These are phyloP conservation scores for Trichophyton rubrum DNA, from an alignment of 2,329 filamentous ascomycete genomes.

Conservation along the genomic window DNA sequence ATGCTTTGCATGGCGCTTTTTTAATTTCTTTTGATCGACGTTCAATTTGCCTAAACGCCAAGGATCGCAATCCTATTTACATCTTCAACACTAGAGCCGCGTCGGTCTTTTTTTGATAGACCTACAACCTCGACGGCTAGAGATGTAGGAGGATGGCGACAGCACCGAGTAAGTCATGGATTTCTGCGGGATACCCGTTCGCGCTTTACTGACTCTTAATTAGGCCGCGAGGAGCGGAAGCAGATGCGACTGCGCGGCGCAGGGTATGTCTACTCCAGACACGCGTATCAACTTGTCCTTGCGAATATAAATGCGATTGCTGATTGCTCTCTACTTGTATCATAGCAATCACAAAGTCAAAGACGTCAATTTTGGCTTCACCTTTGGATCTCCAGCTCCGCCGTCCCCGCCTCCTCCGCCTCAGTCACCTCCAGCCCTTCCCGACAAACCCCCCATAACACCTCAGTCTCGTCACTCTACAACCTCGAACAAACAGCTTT, in stretches of 20 bases:
- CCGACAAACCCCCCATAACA: neutral
- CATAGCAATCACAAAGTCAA: slow-evolving; percentile 36
- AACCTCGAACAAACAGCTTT: slow-evolving; percentile 11
- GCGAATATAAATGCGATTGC: slow-evolving; percentile 8
- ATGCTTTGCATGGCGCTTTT: neutral
- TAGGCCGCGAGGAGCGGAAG: slow-evolving; percentile 42
- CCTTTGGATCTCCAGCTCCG: slow-evolving; percentile 28
- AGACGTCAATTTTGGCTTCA: slow-evolving; percentile 40
- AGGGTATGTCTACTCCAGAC: slow-evolving; percentile 32
- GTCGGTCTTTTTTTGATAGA: neutral
- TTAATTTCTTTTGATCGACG: neutral
- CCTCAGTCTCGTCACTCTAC: slow-evolving; percentile 6
- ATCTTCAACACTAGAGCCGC: neutral
- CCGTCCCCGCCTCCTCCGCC: slow-evolving; percentile 14
- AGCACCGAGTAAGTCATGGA: slow-evolving; percentile 26
- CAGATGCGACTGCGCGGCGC: slow-evolving; percentile 47
- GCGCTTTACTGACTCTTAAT: neutral
- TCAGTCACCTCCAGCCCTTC: slow-evolving; percentile 6
- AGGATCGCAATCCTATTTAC: neutral
- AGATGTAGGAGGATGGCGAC: slow-evolving; percentile 16
- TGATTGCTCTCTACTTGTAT: slow-evolving; percentile 5
- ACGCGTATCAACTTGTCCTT: slow-evolving; percentile 11
- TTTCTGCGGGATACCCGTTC: neutral
- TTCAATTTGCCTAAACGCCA: neutral
- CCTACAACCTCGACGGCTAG: neutral